These are phyloP conservation scores for Ammopiptanthus mongolicus DNA, from an alignment of 306 rosid genomes.

Conservation along the genomic window DNA sequence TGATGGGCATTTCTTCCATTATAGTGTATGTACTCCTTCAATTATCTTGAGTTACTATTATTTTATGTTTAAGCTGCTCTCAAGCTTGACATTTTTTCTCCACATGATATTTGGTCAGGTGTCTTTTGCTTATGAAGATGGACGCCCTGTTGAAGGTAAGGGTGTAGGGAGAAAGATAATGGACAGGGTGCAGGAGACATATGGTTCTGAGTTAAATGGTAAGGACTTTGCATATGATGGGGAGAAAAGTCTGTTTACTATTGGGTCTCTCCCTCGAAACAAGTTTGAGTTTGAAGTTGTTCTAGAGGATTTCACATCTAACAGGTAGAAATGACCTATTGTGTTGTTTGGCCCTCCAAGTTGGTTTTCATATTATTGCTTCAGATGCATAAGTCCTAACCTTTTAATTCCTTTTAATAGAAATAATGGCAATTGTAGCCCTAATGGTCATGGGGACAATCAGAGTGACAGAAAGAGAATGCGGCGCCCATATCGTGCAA, in stretches of 20 bases:
- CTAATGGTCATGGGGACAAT: conserved; percentile 58
- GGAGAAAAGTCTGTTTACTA: conserved; percentile 81
- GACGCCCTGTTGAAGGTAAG: conserved; percentile 78
- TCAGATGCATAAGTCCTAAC: not conserved
- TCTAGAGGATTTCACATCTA: conserved; percentile 59
- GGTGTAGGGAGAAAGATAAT: conserved; percentile 84
- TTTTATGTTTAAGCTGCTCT: not conserved
- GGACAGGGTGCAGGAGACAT: conserved; percentile 76
- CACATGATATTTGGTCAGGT: conserved; percentile 42
- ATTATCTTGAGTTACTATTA: not conserved
- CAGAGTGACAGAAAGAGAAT: conserved; percentile 71
- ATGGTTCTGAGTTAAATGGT: conserved; percentile 56
- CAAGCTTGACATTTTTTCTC: not conserved
- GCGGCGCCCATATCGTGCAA: conserved; percentile 59
- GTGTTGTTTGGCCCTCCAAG: not conserved
- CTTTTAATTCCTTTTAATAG: conserved; percentile 25
- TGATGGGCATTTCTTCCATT: conserved; percentile 77
- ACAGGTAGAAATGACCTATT: conserved; percentile 40
- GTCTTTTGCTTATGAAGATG: conserved; percentile 72
- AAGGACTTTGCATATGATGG: conserved; percentile 95
- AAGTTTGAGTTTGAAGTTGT: conserved; percentile 79
- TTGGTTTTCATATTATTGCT: not conserved
- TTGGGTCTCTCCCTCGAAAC: conserved; percentile 83
- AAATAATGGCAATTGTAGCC: conserved; percentile 61
- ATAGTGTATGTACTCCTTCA: conserved; percentile 59